These are phyloP conservation scores for Boletus rex-veris DNA, from an alignment of 768 basidiomycete species.

Conservation along the genomic window DNA sequence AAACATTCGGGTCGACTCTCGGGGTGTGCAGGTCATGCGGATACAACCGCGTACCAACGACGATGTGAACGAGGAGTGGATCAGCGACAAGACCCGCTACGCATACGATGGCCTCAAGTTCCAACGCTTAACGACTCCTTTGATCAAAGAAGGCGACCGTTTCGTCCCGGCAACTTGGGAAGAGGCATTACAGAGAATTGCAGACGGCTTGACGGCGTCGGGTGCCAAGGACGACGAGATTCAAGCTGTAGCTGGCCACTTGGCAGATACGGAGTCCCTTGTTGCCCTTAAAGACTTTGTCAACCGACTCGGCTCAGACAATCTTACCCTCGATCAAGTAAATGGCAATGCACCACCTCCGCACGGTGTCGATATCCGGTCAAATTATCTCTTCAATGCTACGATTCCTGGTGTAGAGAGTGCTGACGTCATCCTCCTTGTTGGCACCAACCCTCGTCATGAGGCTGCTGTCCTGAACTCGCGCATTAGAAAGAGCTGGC, in stretches of 20 bases:
- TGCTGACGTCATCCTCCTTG: slow-evolving; percentile 88
- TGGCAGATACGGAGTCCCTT: slow-evolving; percentile 92
- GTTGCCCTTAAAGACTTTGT: slow-evolving; percentile 91
- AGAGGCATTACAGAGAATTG: slow-evolving; percentile 73
- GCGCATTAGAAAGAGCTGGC: slow-evolving; percentile 92
- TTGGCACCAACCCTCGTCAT: slow-evolving; percentile 96
- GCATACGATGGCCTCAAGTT: slow-evolving; percentile 94
- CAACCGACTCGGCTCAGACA: slow-evolving; percentile 93
- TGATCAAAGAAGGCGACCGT: slow-evolving; percentile 87
- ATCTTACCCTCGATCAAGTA: slow-evolving; percentile 75
- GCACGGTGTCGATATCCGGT: slow-evolving; percentile 85
- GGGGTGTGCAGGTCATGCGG: slow-evolving; percentile 95
- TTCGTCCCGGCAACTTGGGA: slow-evolving; percentile 92
- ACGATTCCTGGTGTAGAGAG: slow-evolving; percentile 87
- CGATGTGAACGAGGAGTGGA: slow-evolving; percentile 99
- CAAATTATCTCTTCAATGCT: slow-evolving; percentile 95
- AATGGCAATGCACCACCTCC: slow-evolving; percentile 66
- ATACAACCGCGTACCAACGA: slow-evolving; percentile 96
- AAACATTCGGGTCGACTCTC: slow-evolving; percentile 94
- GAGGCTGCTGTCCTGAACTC: slow-evolving; percentile 98
- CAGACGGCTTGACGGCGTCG: slow-evolving; percentile 71
- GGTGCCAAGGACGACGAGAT: slow-evolving; percentile 91
- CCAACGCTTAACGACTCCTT: slow-evolving; percentile 90
- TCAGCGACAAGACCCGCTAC: slow-evolving; percentile 97
- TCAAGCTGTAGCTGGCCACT: slow-evolving; percentile 87